Evolutionary conservation across 164 flowering plant species (phyloP).

Genomic region (Nelumbo lutea): DNA sequence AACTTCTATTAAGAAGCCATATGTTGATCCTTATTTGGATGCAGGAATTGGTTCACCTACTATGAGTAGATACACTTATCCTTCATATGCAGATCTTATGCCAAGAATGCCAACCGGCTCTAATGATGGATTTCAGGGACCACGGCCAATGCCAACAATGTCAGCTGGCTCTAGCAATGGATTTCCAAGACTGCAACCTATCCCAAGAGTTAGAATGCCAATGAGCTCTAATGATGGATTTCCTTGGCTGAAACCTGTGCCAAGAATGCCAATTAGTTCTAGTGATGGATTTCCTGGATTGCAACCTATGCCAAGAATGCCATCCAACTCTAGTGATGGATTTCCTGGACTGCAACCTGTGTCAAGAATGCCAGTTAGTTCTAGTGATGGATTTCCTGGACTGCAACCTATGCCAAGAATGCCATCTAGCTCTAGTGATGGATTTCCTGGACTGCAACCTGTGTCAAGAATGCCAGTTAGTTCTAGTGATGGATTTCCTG

Average conservation of each 20-base stretch:
- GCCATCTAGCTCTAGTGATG: conserved; percentile 3
- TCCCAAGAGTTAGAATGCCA: neutral
- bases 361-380: conserved; percentile 8
- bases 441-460: neutral
- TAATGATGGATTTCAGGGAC: conserved; percentile 4
- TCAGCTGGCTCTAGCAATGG: no score
- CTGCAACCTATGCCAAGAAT: conserved; percentile 5
- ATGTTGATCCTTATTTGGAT: conserved; percentile 12
- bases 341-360: neutral
- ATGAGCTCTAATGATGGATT: neutral
- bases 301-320: conserved; percentile 7
- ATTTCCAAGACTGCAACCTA: no score
- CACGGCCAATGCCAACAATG: neutral
- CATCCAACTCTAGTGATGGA: conserved; percentile 3
- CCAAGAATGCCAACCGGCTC: conserved; percentile 10
- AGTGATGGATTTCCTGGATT: neutral
- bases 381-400: neutral
- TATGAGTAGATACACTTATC: conserved; percentile 12
- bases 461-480: conserved; percentile 9
- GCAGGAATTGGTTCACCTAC: conserved; percentile 5
- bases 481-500: neutral
- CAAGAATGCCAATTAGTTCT: conserved; percentile 6
- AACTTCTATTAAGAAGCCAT: conserved; percentile 14
- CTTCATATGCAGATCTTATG: conserved; percentile 5
- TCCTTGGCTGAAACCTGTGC: neutral